Base-by-base conservation (phyloP, 2,329 filamentous ascomycete species). In the Paramyrothecium sp. region DNA sequence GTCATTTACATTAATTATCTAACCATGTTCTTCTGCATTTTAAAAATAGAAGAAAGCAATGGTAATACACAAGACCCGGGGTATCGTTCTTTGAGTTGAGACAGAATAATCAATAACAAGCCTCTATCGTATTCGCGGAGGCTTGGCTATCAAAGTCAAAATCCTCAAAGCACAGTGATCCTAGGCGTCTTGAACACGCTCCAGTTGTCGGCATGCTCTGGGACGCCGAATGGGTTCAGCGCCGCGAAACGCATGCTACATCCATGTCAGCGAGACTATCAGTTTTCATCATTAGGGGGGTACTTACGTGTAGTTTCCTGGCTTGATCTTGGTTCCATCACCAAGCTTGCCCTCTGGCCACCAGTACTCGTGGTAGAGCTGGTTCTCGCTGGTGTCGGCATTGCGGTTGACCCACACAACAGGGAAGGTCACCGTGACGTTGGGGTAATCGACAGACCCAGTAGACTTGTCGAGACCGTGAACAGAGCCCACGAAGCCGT, bases 301-400 rank as follows among this genome's bases (percentile, higher is more conserved):
- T 46, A 5, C 47, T 49, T 16, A 49, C 47, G 47, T 49, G 47
- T 49, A 49, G 20, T 49, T 49, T 7, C 47, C 47, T 8, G 47
- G 47, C 47, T 49, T 13, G 22, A 49, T 49, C 47, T 21, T 8
- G 3, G 47, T 10, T 49, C 47, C 47, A 22, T 49, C 47, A 22
- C 47, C 47, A 49, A 49, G 47, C 47, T 49, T 49, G 47, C 47
- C 47, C 47, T 49, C 47, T 4, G 47, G 47, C 47, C 47, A 49
- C 47, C 47, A 49, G 47, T 49, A 49, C 47, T 49, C 47, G 20
- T 49, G 47, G 47, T n/a, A 49, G 47, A 49, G 47, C 47, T 49
- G 47, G 47, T 49, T 49, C 47, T 49, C 47, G 20, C 47, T 49
- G 19, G 47, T 49, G 20, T 49, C 47, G 20, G 47, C 47, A 20